Base-by-base conservation (phyloP, 371 early-diverging fungal genomes). In the Vavraia culicis region DNA sequence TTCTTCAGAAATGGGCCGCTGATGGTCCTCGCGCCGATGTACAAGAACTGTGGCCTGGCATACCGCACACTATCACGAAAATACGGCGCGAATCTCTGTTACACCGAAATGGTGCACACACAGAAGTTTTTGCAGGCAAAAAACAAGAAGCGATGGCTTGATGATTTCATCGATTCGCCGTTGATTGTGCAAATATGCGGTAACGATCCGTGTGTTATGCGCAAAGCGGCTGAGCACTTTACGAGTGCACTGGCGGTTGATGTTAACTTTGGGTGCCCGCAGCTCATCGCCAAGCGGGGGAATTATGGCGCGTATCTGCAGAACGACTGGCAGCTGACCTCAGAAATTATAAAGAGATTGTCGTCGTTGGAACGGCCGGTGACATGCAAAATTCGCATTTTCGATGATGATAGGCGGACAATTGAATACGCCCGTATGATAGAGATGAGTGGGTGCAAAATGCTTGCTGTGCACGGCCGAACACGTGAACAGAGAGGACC, bases 41-140 rank as follows among this genome's bases (percentile, higher is more conserved):
- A n/a, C n/a, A n/a, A n/a, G n/a, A n/a, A n/a, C n/a, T n/a, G n/a
- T 53, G 89, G 88, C 55, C 73, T 77, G 41, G 83, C 91, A 0
- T 95, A 85, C 82, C 73, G 96, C 39, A 73, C 82, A n/a, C 74
- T 95, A 13, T 78, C 81, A 14, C 71, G 83, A 37, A 72, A 78
- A 22, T 82, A 91, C 66, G 82, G 80, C 20, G 87, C 90, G 0
- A 73, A 89, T 31, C 71, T 90, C 0, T 85, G 88, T 69, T 91
- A 83, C 61, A 93, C 94, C 9, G 94, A 95, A 51, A 96, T 96
- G 98, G 79, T 93, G 64, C 83, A 96, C 60, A 81, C 85, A 85
- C 9, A 75, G 73, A 46, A 61, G 81, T 42, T 89, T 88, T 62
- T 59, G 69, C 33, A 78, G 78, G 32, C 71, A 69, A 11, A 67